Base-by-base conservation (phyloP, 345 rosid genomes). In the Pugionium dolabratum region DNA sequence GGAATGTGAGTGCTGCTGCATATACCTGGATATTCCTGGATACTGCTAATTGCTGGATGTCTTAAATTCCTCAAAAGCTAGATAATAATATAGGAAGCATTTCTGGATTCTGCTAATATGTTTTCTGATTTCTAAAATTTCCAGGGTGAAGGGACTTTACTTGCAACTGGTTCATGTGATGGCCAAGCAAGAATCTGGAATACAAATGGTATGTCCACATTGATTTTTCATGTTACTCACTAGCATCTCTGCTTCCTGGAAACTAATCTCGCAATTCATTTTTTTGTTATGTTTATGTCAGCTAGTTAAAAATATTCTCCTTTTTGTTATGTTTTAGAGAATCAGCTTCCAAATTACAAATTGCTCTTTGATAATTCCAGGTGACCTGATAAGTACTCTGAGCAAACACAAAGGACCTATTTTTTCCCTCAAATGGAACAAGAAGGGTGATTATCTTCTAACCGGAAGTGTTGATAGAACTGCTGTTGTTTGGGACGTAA, bases 341-440 rank as follows among this genome's bases (percentile, higher is more conserved):
- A 39, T 18, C 18, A 18, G 18, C 18, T 18, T 18, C 18, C 18
- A 18, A 18, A 11, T 52, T 31, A 29, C 30, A 53, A 9, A 8
- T 54, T 30, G 45, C 44, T 26, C 31, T 26, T 35, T 58, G 4
- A 54, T 44, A 18, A 6, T 40, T 70, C 27, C 71, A 95, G 99
- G 99, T 45, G 97, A 95, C 26, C 73, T 91, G 62, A 91, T 72
- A 79, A 76, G 85, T 76, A 89, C 96, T 25, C 70, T 95, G 76
- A 91, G 85, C 75, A 95, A 89, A 72, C 99, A 95, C 76, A 89
- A 87, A 72, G 99, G 96, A 41, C 96, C 99, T 44, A 87, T 95
- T 48, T 95, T 95, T 79, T 89, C 99, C 62, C 80, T 95, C n/a
- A 95, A 95, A 82, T 95, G 99, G 99, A 95, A 95, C 81, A 95